phyloP scores from a whole-genome alignment of 805 yeast species.

The Grigorovia humatica region DNA sequence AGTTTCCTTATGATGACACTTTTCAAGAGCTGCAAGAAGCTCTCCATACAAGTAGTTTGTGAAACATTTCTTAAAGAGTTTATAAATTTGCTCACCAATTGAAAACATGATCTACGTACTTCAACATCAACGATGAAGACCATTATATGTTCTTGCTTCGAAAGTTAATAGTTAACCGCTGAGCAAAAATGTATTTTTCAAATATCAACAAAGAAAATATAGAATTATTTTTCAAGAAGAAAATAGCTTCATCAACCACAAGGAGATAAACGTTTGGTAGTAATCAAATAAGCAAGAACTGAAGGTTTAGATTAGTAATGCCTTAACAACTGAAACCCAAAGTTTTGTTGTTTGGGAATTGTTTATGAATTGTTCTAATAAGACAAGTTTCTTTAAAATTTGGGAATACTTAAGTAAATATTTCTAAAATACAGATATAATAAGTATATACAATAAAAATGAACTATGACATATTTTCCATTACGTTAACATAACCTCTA shows the following conservation, averaged over 20 bases:
- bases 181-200: not conserved
- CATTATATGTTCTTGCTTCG: constrained; percentile 4
- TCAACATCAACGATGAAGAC: constrained; percentile 13
- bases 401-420: too few relatives aligned
- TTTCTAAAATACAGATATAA: not conserved
- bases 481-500: constrained; percentile 60
- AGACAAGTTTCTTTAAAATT: too few relatives aligned
- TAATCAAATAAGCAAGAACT: too few relatives aligned
- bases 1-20: constrained; percentile 11
- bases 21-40: constrained; percentile 7
- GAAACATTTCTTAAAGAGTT: not conserved
- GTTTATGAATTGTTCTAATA: not conserved
- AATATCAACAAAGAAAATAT: too few relatives aligned
- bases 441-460: not conserved
- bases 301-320: too few relatives aligned
- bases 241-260: too few relatives aligned
- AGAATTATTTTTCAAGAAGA: too few relatives aligned
- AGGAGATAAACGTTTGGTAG: too few relatives aligned
- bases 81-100: not conserved
- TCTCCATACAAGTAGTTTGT: not conserved
- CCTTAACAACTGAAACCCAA: too few relatives aligned
- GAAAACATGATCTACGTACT: not conserved
- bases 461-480: constrained; percentile 27
- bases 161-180: not conserved
- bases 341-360: too few relatives aligned